These are phyloP conservation scores for Grigorovia humatica DNA, from an alignment of 805 yeast genomes.

Conservation along the genomic window DNA sequence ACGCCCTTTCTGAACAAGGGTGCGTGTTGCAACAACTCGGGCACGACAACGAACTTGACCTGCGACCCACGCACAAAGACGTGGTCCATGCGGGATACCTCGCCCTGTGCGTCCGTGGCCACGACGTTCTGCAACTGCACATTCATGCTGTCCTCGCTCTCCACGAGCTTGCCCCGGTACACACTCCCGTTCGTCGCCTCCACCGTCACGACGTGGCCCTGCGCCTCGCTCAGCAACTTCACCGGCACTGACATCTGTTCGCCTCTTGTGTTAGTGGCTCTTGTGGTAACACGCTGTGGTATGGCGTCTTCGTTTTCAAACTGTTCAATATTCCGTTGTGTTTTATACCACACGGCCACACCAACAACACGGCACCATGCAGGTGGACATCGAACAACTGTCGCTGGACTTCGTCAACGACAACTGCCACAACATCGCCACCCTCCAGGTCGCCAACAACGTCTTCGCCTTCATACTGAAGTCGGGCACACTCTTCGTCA, in stretches of 20 bases:
- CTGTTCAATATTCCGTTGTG: too few species aligned
- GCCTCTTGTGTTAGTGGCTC: too few species aligned
- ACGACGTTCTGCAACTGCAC: slow-evolving; percentile 74
- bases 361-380: slow-evolving; percentile 7
- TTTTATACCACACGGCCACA: too few species aligned
- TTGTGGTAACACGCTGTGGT: too few species aligned
- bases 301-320: too few species aligned
- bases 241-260: slow-evolving; percentile 46
- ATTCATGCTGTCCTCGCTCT: slow-evolving; percentile 92
- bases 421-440: slow-evolving; percentile 33
- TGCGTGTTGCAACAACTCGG: slow-evolving; percentile 80
- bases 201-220: slow-evolving; percentile 75
- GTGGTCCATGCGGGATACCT: slow-evolving; percentile 64
- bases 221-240: slow-evolving; percentile 77
- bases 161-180: slow-evolving; percentile 78
- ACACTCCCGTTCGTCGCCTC: slow-evolving; percentile 81
- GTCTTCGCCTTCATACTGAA: slow-evolving; percentile 44
- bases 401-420: slow-evolving; percentile 46
- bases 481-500: slow-evolving; percentile 47
- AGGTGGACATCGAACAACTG: slow-evolving; percentile 26
- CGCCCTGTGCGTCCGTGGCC: slow-evolving; percentile 50
- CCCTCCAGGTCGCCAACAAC: slow-evolving; percentile 47
- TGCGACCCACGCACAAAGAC: slow-evolving; percentile 90
- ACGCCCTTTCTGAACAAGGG: slow-evolving; percentile 64
- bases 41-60: slow-evolving; percentile 72